Evolutionary conservation across 2,329 filamentous ascomycete species (phyloP).

Genomic region (Coleophoma eucalyptorum): DNA sequence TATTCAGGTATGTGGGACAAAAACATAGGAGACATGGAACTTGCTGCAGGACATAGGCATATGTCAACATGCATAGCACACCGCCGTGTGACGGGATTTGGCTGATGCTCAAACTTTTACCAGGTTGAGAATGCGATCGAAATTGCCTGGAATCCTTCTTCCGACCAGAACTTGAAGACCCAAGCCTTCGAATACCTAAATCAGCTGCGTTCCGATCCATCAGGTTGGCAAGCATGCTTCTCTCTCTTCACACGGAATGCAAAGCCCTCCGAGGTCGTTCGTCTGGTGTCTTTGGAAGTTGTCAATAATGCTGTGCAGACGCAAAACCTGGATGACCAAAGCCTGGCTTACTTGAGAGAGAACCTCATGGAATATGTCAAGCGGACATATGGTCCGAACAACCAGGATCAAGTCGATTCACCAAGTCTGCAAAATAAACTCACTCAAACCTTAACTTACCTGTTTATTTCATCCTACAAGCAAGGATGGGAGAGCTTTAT

Average conservation of each 20-base stretch:
- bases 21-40: no score
- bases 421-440: slow-evolving; percentile 90
- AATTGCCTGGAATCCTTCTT: slow-evolving; percentile 81
- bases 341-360: slow-evolving; percentile 73
- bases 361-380: slow-evolving; percentile 78
- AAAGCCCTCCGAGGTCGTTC: slow-evolving; percentile 75
- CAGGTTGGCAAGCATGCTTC: slow-evolving; percentile 88
- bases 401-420: slow-evolving; percentile 60
- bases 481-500: slow-evolving; percentile 87
- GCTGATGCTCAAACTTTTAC: slow-evolving; percentile 10
- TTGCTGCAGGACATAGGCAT: no score
- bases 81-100: neutral
- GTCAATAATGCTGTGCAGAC: slow-evolving; percentile 88
- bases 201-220: slow-evolving; percentile 75
- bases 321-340: slow-evolving; percentile 69
- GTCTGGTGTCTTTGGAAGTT: slow-evolving; percentile 85
- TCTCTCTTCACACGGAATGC: slow-evolving; percentile 78
- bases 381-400: slow-evolving; percentile 62
- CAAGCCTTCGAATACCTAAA: slow-evolving; percentile 81
- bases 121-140: slow-evolving; percentile 95
- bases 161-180: slow-evolving; percentile 69
- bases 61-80: no score
- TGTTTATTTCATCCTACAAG: slow-evolving; percentile 85
- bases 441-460: slow-evolving; percentile 89
- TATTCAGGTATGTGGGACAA: slow-evolving; percentile 20